A percentile compares a stretch with the other conserved stretches of the same genome.
phyloP scores from a whole-genome alignment of 805 yeast species.

The Starmerella stigmatis region DNA sequence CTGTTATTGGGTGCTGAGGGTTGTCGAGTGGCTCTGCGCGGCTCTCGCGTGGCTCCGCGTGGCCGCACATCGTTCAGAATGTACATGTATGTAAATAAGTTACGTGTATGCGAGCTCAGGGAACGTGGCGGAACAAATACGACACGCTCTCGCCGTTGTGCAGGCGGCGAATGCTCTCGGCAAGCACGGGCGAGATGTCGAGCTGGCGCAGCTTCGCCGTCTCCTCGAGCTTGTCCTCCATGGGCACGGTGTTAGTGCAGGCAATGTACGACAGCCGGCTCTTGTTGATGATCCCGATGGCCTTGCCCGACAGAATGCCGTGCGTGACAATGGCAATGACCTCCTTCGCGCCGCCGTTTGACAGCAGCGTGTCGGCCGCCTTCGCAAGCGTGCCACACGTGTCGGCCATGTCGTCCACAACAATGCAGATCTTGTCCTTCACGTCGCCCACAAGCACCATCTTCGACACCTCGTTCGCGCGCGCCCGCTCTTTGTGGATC shows the following conservation, averaged over 20 bases:
- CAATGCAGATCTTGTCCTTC: slow-evolving; percentile 65
- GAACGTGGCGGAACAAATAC: slow-evolving; percentile 48
- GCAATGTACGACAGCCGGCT: slow-evolving; percentile 65
- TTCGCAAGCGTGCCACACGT: slow-evolving; percentile 95
- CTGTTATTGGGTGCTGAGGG: too few species aligned
- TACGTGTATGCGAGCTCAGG: slow-evolving; percentile 5
- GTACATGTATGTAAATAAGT: not conserved
- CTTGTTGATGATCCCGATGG: slow-evolving; percentile 60
- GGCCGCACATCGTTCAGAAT: not conserved
- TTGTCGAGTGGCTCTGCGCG: too few species aligned
- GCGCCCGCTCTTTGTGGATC: slow-evolving; percentile 93
- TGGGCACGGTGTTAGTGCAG: slow-evolving; percentile 90
- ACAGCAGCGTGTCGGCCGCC: slow-evolving; percentile 80
- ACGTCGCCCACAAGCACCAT: slow-evolving; percentile 98
- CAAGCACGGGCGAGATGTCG: slow-evolving; percentile 78
- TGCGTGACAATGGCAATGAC: slow-evolving; percentile 95
- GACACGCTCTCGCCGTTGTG: slow-evolving; percentile 96
- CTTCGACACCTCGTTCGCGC: slow-evolving; percentile 91
- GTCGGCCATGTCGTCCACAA: slow-evolving; percentile 98
- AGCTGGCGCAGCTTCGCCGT: slow-evolving; percentile 65
- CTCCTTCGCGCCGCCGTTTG: slow-evolving; percentile 60
- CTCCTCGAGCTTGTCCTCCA: slow-evolving; percentile 48
- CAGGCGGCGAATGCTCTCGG: slow-evolving; percentile 87
- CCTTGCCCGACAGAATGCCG: slow-evolving; percentile 84
- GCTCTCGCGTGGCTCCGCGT: not conserved